Base-by-base conservation (phyloP, 1,139 yeast species). In the Saccharomyces pastorianus region DNA sequence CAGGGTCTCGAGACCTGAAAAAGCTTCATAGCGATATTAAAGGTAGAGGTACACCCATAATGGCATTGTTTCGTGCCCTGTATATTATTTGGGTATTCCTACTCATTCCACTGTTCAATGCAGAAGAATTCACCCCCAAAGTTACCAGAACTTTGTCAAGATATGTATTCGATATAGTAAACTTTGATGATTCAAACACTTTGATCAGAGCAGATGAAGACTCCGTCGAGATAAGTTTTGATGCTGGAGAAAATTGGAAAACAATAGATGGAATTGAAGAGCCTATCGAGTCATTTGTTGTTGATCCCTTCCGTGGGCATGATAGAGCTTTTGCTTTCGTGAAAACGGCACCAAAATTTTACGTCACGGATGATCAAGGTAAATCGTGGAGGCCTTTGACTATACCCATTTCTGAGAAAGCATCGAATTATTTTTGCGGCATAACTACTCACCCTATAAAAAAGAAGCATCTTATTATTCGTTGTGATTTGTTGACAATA, bases 181-280 rank as follows among this genome's bases (percentile, higher is more conserved):
- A 62, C 4, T 67, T 67, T 51, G 71, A 67, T 49, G 71, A 67
- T 50, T 63, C 69, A 1, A 55, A 59, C 5, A 57, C 59, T 28
- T 46, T 64, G 25, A 27, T 66, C 38, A 51, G 56, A 49, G 2
- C 4, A 25, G 56, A 4, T 55, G 54, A 3, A 47, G 57, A 5
- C 26, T 17, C 9, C 47, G 9, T 65, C 13, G 49, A 51, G 9
- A 61, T 59, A 14, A 60, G 67, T 26, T 51, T 47, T 6, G 65
- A 67, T 53, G 61, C 61, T 51, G 70, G 70, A 46, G 56, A 34
- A 28, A 55, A 49, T 11, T 68, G 71, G 71, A 58, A 1, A 32
- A 32, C 28, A 0, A 51, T 63, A 5, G 27, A 51, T 1, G 56
- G 50, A 0, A 49, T 59, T 23, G 49, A 58, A 2, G 53, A 56